Evolutionary conservation across 2,329 filamentous ascomycete species (phyloP).

Genomic region (Plenodomus lindquistii): DNA sequence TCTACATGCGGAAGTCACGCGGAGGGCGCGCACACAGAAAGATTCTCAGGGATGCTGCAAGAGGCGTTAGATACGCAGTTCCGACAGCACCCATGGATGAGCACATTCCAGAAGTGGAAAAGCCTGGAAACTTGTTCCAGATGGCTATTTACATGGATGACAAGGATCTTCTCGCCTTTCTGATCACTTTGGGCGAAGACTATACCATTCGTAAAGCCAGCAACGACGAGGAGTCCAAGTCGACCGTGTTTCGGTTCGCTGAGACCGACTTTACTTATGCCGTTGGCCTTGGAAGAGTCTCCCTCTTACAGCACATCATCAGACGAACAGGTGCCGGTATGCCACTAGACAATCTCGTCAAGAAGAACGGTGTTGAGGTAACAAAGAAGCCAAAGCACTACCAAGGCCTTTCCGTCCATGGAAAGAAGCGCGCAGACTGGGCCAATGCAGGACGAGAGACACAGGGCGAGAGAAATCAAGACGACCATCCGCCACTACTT

Average conservation of each 20-base stretch:
- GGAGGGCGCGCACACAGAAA: neutral
- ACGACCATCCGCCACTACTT: constrained; percentile 60
- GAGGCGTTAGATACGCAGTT: constrained; percentile 2
- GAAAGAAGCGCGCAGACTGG: constrained; percentile 76
- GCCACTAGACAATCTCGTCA: constrained; percentile 68
- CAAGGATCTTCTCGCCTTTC: constrained; percentile 16
- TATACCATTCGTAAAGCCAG: constrained; percentile 10
- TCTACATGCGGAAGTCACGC: neutral
- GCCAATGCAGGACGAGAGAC: constrained; percentile 38
- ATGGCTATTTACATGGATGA: constrained; percentile 34
- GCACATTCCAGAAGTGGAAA: constrained; percentile 1
- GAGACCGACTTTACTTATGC: constrained; percentile 37
- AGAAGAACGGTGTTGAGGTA: constrained; percentile 66
- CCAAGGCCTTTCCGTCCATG: constrained; percentile 67
- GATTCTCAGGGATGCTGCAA: constrained; percentile 7
- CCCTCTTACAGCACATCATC: constrained; percentile 67
- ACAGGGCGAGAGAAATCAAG: constrained; percentile 3
- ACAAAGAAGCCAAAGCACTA: constrained; percentile 72
- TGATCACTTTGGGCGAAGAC: constrained; percentile 21
- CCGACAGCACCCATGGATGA: constrained; percentile 1
- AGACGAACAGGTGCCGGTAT: constrained; percentile 69
- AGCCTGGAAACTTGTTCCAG: constrained; percentile 30
- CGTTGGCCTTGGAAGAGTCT: constrained; percentile 53
- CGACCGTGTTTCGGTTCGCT: constrained; percentile 14
- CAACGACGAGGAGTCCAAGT: neutral